phyloP scores from a whole-genome alignment of 331 rosid genomes.

The Malus hybrid region DNA sequence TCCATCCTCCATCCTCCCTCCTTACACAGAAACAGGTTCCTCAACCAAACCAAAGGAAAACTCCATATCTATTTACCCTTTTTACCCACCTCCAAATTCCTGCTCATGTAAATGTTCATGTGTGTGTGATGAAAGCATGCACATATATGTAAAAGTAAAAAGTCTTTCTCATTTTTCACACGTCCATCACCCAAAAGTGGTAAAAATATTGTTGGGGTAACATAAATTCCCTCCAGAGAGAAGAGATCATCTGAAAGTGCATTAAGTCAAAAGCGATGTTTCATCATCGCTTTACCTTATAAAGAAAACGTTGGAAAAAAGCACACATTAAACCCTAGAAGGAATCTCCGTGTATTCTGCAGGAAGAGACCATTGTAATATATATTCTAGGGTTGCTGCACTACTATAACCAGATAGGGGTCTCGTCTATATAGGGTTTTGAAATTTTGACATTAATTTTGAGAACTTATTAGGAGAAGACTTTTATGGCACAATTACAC shows the following conservation, averaged over 20 bases:
- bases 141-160: neutral
- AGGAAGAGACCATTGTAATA: slow-evolving; percentile 10
- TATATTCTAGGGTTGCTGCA: slow-evolving; percentile 8
- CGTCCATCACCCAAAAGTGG: neutral
- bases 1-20: neutral
- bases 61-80: neutral
- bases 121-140: neutral
- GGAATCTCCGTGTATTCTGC: slow-evolving; percentile 36
- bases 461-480: neutral
- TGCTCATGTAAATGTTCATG: neutral
- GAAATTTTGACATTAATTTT: neutral
- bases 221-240: neutral
- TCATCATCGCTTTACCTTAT: slow-evolving; percentile 35
- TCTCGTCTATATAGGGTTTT: neutral
- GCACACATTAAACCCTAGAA: neutral
- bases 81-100: neutral
- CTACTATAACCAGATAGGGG: slow-evolving; percentile 1
- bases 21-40: neutral
- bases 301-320: slow-evolving; percentile 35
- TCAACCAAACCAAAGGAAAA: neutral
- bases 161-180: neutral
- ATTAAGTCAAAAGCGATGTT: slow-evolving; percentile 37
- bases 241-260: neutral
- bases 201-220: neutral
- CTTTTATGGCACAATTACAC: too few relatives aligned